Conservation (phyloP, 148 eudicot species). For the Fagopyrum homotropicum region DNA sequence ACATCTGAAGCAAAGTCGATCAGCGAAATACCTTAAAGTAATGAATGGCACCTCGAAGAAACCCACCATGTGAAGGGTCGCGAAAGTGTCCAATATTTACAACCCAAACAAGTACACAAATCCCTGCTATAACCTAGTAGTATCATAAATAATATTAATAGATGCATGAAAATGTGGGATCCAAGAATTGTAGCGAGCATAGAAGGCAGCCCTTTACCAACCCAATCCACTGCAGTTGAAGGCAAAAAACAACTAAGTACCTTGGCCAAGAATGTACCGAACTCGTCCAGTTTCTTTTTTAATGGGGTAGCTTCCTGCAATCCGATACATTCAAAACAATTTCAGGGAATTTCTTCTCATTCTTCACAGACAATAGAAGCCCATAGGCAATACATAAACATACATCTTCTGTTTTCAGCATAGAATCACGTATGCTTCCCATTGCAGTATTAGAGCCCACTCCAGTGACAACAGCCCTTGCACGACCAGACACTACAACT, state of each 20-base stretch:
- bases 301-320: slow-evolving; percentile 92
- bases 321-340: neutral
- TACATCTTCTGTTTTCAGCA: slow-evolving; percentile 94
- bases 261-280: slow-evolving; percentile 97
- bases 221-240: neutral
- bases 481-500: slow-evolving; percentile 91
- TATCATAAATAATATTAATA: slow-evolving; percentile 4
- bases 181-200: neutral
- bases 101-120: slow-evolving; percentile 93
- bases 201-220: neutral
- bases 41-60: slow-evolving; percentile 91
- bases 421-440: slow-evolving; percentile 99
- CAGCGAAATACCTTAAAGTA: slow-evolving; percentile 76
- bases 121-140: slow-evolving; percentile 90
- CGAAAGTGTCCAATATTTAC: slow-evolving; percentile 96
- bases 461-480: slow-evolving; percentile 86
- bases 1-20: neutral
- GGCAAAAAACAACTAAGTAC: slow-evolving; percentile 26
- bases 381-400: slow-evolving; percentile 15
- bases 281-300: slow-evolving; percentile 94
- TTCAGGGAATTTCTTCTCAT: neutral
- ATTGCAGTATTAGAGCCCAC: slow-evolving; percentile 98
- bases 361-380: neutral
- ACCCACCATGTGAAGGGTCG: slow-evolving; percentile 98
- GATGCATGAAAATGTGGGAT: slow-evolving; percentile 15